phyloP scores from a whole-genome alignment of 805 yeast genomes.

The Wickerhamomyces queroliae region DNA sequence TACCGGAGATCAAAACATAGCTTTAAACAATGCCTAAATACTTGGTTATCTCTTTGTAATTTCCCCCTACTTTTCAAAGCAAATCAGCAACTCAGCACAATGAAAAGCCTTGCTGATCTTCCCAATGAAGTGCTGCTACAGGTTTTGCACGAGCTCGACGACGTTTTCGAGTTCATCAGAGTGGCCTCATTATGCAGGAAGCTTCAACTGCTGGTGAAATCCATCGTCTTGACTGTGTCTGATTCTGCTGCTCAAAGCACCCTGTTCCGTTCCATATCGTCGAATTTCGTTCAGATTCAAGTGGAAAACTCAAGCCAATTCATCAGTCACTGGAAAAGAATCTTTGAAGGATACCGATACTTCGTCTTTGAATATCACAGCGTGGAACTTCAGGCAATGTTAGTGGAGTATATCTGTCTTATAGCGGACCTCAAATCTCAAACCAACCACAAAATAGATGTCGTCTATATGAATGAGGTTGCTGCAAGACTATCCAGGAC shows the following conservation, averaged over 20 bases:
- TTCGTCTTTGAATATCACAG: neutral
- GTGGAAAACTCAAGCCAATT: neutral
- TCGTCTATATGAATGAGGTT: neutral
- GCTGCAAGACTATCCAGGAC: neutral
- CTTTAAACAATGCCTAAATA: too few species aligned
- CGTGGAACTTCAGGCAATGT: neutral
- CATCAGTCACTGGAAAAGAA: neutral
- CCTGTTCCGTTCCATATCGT: slow-evolving; percentile 9
- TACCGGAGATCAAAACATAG: too few species aligned
- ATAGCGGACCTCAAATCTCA: neutral
- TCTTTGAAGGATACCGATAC: neutral
- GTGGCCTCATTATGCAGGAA: slow-evolving; percentile 10
- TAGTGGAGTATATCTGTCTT: neutral
- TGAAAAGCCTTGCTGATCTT: slow-evolving; percentile 5
- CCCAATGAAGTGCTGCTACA: slow-evolving; percentile 15
- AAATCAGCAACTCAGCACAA: too few species aligned
- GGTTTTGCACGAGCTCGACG: slow-evolving; percentile 11
- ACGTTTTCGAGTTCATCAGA: slow-evolving; percentile 11
- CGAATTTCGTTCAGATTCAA: slow-evolving; percentile 3
- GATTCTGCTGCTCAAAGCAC: slow-evolving; percentile 9
- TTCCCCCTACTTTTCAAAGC: too few species aligned
- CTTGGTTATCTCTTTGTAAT: too few species aligned
- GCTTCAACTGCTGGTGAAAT: slow-evolving; percentile 10
- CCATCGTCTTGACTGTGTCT: slow-evolving; percentile 14
- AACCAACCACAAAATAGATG: neutral